A percentile compares a stretch with the other conserved stretches of the same genome.
phyloP scores from a whole-genome alignment of 345 rosid species.

The Gossypium sturtianum region DNA sequence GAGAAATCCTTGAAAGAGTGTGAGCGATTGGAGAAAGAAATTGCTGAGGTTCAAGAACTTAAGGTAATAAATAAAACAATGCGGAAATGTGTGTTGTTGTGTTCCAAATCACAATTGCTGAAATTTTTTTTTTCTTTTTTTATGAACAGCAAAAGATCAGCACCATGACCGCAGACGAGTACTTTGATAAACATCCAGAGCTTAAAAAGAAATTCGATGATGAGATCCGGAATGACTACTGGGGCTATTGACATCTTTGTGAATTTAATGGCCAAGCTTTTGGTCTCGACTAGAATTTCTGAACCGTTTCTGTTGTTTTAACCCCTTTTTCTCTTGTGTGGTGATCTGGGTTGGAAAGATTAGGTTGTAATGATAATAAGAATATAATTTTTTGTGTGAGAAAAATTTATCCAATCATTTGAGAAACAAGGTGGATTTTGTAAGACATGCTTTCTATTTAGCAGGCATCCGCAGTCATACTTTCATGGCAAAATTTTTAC shows the following conservation, averaged over 20 bases:
- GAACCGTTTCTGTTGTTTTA: not conserved
- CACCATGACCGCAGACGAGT: conserved; percentile 98
- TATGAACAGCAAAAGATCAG: conserved; percentile 73
- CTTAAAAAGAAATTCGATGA: conserved; percentile 93
- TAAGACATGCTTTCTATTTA: conserved; percentile 1
- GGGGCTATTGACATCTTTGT: conserved; percentile 60
- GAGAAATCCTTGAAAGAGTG: conserved; percentile 78
- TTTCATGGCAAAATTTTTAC: too few species aligned
- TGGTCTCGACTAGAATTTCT: not conserved
- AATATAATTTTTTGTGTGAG: too few species aligned
- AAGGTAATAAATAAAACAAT: conserved; percentile 42
- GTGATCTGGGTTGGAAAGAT: too few species aligned
- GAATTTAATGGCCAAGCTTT: conserved; percentile 4
- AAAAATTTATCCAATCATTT: not conserved
- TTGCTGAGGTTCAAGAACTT: conserved; percentile 75
- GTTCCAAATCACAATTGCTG: not conserved
- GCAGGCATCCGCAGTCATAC: not conserved
- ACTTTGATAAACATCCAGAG: conserved; percentile 94
- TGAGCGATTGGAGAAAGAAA: conserved; percentile 76
- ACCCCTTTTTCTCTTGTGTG: not conserved
- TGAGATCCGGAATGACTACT: conserved; percentile 89
- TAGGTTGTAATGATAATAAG: too few species aligned
- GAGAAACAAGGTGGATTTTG: not conserved
- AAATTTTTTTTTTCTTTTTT: not conserved
- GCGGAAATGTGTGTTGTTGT: not conserved